Evolutionary conservation across 2,329 filamentous ascomycete genomes (phyloP).

Genomic region (Calonectria montana): DNA sequence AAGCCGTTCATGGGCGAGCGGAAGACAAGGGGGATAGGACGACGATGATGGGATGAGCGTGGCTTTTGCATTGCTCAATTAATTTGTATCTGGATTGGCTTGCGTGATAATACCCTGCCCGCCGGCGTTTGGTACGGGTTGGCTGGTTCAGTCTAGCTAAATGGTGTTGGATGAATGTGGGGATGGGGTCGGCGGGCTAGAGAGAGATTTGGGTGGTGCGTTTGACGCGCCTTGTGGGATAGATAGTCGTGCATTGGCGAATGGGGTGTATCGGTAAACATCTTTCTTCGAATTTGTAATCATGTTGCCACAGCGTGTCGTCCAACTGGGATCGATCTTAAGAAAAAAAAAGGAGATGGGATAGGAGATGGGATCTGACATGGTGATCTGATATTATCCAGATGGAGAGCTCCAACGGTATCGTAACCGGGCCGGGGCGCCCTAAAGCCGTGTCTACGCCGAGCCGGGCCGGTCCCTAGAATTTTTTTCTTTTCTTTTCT

Average conservation of each 20-base stretch:
- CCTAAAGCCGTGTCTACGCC: slow-evolving; percentile 16
- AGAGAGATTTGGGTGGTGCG: slow-evolving; percentile 9
- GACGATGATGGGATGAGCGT: slow-evolving; percentile 16
- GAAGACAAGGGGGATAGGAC: slow-evolving; percentile 21
- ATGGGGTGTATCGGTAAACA: slow-evolving; percentile 22
- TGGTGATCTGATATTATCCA: slow-evolving; percentile 2
- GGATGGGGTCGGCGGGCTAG: slow-evolving; percentile 11
- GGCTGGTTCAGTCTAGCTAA: slow-evolving; percentile 16
- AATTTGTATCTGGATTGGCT: slow-evolving; percentile 29
- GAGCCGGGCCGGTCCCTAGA: slow-evolving; percentile 36
- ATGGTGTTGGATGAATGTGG: slow-evolving; percentile 27
- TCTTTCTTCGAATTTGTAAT: not conserved
- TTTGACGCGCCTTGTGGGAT: slow-evolving; percentile 16
- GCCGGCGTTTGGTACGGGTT: slow-evolving; percentile 33
- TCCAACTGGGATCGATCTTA: slow-evolving; percentile 18
- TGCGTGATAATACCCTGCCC: slow-evolving; percentile 43
- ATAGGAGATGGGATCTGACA: slow-evolving; percentile 5
- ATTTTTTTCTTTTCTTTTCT: not conserved
- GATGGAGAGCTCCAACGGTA: not conserved
- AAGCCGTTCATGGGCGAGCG: slow-evolving; percentile 24
- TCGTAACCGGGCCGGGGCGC: slow-evolving; percentile 33
- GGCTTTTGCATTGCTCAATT: slow-evolving; percentile 27
- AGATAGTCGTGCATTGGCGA: slow-evolving; percentile 23
- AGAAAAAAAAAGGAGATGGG: not conserved
- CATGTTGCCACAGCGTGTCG: slow-evolving; percentile 5